Evolutionary conservation across 2,329 filamentous ascomycete species (phyloP), one percentile per base, ranked within the genome.

Genomic region (Purpureocillium takamizusanense): DNA sequence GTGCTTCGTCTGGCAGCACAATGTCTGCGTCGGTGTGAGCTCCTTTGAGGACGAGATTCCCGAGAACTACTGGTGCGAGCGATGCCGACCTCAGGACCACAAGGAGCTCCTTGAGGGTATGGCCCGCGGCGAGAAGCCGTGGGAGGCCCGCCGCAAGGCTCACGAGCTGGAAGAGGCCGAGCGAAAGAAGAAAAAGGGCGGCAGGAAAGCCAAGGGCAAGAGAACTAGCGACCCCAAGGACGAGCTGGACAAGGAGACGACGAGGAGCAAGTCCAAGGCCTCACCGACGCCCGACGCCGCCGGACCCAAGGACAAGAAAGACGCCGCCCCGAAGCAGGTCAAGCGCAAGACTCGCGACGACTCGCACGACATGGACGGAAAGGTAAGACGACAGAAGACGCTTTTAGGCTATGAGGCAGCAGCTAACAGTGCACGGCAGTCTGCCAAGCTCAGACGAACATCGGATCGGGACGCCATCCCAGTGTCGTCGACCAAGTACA

Each of bases 1-100:
- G 34, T 98, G 92, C 62, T 79, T 78, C 35, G 90, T 83, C 31
- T 98, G 92, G 92, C 92, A 98, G 63, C 92, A 98, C 63, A 95
- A 95, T 54, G 82, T 94, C 46, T 98, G 92, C 58, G 86, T 98
- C 70, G 87, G 86, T 38, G 77, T 95, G 56, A 79, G 74, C 52
- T 78, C 82, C 34, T 87, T 85, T 50, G 77, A 81, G 25, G 84
- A 89, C 42, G 78, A 89, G 52, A 72, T 86, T 39, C 83, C 85
- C 23, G 84, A 84, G 43, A 74, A 85, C 60, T 98, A 98, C 66
- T 94, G 83, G 62, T 98, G 92, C 63, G 92, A 98, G 62, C 69
- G 82, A 61, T 97, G 92, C 66, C 75, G 76, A 37, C 92, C 92
- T 1, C 75, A 87, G 40, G 79, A 89, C 45, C 92, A 98, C 64